Conservation (phyloP, 1,139 yeast genomes). For the Kodamaea derodonti region DNA sequence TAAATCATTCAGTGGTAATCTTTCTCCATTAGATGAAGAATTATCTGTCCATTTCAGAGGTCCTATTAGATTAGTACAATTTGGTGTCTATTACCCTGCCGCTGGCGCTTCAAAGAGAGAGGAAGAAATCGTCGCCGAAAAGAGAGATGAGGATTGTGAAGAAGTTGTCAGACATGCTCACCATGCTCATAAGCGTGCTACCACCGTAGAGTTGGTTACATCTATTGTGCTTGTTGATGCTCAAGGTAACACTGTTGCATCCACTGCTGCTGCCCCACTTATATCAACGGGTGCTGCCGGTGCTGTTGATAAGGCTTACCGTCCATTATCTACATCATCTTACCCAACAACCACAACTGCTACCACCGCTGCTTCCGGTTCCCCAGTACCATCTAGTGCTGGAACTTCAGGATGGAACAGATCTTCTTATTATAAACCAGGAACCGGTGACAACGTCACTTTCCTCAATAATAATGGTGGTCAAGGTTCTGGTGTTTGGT, state of each 20-base stretch:
- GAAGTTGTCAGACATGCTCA: slow-evolving; percentile 44
- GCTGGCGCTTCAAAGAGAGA: slow-evolving; percentile 24
- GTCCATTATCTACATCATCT: slow-evolving; percentile 12
- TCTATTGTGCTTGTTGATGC: slow-evolving; percentile 66
- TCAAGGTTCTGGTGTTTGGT: slow-evolving; percentile 26
- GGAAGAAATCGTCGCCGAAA: background rate
- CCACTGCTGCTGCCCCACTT: slow-evolving; percentile 10
- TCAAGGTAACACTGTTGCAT: slow-evolving; percentile 47
- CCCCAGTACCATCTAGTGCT: slow-evolving; percentile 11
- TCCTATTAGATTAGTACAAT: slow-evolving; percentile 59
- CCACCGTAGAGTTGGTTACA: slow-evolving; percentile 66
- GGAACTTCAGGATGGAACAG: slow-evolving; percentile 22
- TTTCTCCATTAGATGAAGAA: slow-evolving; percentile 67
- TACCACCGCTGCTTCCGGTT: slow-evolving; percentile 8
- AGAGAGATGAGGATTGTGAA: slow-evolving; percentile 29
- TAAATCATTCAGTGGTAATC: slow-evolving; percentile 52
- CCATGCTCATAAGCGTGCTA: slow-evolving; percentile 61
- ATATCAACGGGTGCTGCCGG: slow-evolving; percentile 12
- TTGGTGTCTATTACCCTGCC: slow-evolving; percentile 59
- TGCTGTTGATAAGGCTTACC: slow-evolving; percentile 12
- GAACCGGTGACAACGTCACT: slow-evolving; percentile 20
- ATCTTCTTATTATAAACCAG: slow-evolving; percentile 24
- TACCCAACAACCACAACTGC: slow-evolving; percentile 12
- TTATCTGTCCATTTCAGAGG: slow-evolving; percentile 82
- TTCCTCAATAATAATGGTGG: slow-evolving; percentile 28